These are phyloP conservation scores for Fusarium sp. DNA, from an alignment of 2,329 filamentous ascomycete species.

Conservation along the genomic window DNA sequence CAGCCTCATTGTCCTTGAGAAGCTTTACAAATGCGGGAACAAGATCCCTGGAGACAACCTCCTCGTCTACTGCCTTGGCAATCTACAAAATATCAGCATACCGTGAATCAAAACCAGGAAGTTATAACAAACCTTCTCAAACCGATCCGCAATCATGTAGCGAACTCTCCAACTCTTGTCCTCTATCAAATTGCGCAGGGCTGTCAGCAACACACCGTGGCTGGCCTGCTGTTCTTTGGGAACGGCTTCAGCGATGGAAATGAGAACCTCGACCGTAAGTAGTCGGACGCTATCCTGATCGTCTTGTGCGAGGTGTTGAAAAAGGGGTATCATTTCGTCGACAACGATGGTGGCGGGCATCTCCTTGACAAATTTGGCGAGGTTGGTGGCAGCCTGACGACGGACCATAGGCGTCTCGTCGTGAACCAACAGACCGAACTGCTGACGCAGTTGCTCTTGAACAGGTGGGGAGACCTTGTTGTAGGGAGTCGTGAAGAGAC, in stretches of 20 bases:
- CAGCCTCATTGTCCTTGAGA: slow-evolving; percentile 96
- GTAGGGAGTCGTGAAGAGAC: slow-evolving; percentile 94
- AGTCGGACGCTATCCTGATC: slow-evolving; percentile 98
- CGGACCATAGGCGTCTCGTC: slow-evolving; percentile 99
- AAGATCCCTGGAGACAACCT: slow-evolving; percentile 92
- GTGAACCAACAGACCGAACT: slow-evolving; percentile 93
- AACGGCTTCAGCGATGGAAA: slow-evolving; percentile 95
- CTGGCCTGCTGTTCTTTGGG: slow-evolving; percentile 98
- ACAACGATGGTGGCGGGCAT: slow-evolving; percentile 93
- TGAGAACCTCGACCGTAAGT: slow-evolving; percentile 94
- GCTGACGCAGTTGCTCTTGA: slow-evolving; percentile 90
- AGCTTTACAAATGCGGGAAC: slow-evolving; percentile 98
- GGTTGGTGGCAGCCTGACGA: slow-evolving; percentile 94
- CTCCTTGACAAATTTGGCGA: slow-evolving; percentile 97
- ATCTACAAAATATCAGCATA: slow-evolving; percentile 68
- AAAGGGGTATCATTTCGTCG: slow-evolving; percentile 98
- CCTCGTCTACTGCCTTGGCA: slow-evolving; percentile 97
- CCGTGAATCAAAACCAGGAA: slow-evolving; percentile 49
- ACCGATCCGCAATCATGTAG: slow-evolving; percentile 99
- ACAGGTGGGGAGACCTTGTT: slow-evolving; percentile 87
- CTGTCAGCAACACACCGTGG: slow-evolving; percentile 91
- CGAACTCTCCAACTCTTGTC: slow-evolving; percentile 99
- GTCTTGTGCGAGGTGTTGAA: slow-evolving; percentile 95
- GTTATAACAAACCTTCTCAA: slow-evolving; percentile 77
- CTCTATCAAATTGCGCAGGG: slow-evolving; percentile 92